phyloP scores from a whole-genome alignment of 371 early-diverging fungal genomes.

The Mucor saturninus region DNA sequence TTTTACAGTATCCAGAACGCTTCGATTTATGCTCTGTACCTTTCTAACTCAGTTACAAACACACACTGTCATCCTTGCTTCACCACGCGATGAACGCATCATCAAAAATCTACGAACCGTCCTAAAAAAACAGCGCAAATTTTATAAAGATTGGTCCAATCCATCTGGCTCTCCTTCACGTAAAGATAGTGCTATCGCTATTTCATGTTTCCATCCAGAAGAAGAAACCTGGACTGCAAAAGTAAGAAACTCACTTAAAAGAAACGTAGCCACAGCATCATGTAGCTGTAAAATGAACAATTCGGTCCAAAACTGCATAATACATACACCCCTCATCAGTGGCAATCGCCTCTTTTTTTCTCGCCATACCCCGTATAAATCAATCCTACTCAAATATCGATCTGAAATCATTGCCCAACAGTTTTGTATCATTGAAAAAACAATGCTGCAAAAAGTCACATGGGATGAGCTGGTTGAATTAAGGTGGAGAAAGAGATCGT shows the following conservation, averaged over 20 bases:
- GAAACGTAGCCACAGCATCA: constrained; percentile 10
- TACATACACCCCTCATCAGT: neutral
- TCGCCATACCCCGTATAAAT: constrained; percentile 29
- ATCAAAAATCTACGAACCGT: constrained; percentile 43
- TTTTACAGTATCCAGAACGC: constrained; percentile 45
- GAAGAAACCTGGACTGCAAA: constrained; percentile 41
- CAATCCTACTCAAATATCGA: constrained; percentile 42
- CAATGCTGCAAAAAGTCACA: constrained; percentile 55
- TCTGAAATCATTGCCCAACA: constrained; percentile 56
- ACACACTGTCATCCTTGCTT: constrained; percentile 42
- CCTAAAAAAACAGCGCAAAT: constrained; percentile 47
- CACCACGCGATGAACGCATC: constrained; percentile 52
- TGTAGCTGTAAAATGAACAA: neutral
- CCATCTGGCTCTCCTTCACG: neutral
- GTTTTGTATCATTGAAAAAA: constrained; percentile 59
- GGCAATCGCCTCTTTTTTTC: neutral
- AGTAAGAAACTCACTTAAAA: constrained; percentile 39
- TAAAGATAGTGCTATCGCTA: constrained; percentile 46
- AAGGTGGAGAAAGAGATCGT: constrained; percentile 45
- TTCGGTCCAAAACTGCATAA: neutral
- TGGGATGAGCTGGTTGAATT: constrained; percentile 66
- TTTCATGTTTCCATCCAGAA: constrained; percentile 19
- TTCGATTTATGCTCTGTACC: constrained; percentile 52
- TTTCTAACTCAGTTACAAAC: constrained; percentile 50
- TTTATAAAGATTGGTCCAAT: constrained; percentile 9